Evolutionary conservation across 768 basidiomycete genomes (phyloP), one percentile per base, ranked within the genome.

Genomic region (Lactarius sanguifluus): DNA sequence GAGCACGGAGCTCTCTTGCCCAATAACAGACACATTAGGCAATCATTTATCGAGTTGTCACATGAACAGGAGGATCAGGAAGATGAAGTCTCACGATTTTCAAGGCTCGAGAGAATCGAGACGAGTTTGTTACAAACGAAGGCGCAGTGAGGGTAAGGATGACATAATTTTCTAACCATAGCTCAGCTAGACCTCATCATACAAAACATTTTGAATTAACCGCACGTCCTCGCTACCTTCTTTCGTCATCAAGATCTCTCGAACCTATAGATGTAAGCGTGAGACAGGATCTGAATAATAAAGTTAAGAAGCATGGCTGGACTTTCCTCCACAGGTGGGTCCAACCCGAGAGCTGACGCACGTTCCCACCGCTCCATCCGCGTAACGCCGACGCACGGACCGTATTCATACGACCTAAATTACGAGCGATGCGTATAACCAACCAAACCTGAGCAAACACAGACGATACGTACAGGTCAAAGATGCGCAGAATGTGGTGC

Each of bases 361-460:
- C 95, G 82, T 73, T 95, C 85, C 93, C 94, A 98, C 45, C 96
- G 81, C 68, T 95, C 86, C 16, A 96, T 77, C 34, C 95, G 86
- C n/a, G 86, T 84, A 62, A 92, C 82, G 0, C 92, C 90, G 25
- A 88, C 78, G 69, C 88, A 92, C 3, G 92, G 92, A 0, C 92
- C 93, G 72, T 87, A 95, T 69, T 91, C 86, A 64, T 88, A 89
- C 2, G 87, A 84, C 74, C 90, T 92, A 38, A 12, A 38, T 38
- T 38, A 57, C 16, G 25, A 52, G 50, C n/a, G 47, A 34, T 4
- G 7, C 61, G 13, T 15, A 64, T 73, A 57, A 69, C 56, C 25
- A 64, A 52, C 38, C 32, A 25, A 36, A 12, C 25, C 6, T 58
- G 20, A 23, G 28, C 10, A 28, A 32, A 55, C 32, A 64, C n/a